Base-by-base conservation (phyloP, 139 green algal genomes). In the Volvox reticuliferus region DNA sequence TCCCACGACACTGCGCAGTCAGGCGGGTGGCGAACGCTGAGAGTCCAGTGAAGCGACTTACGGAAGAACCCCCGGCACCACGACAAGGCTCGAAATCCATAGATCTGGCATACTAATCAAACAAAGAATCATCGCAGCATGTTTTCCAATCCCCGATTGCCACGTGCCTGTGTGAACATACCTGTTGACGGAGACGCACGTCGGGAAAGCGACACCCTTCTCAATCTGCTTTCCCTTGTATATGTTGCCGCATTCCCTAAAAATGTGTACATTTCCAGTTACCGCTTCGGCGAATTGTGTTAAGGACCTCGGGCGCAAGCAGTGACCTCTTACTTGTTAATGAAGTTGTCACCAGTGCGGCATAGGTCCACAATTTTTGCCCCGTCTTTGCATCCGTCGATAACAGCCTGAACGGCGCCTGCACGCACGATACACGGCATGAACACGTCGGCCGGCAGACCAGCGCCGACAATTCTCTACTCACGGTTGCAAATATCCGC, bases 201-300 rank as follows among this genome's bases (percentile, higher is more conserved):
- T 99, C 30, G 98, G 98, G 90, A 99, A 99, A 13, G 98, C 98
- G 21, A 99, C 94, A 63, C 98, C 98, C 94, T 99, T 99, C 92
- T 99, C 98, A 68, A 99, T 96, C 75, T 97, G 94, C 93, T 99
- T 99, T 67, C 97, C 98, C 93, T 99, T 98, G 96, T 98, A 99
- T 75, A 98, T 96, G 75, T 97, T 98, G 16, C 82, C 89, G 24
- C 93, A 92, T 87, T 97, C 96, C 86, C 97, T 98, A 95, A 93
- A 86, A 0, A 77, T 61, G 30, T 36, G 71, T 35, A 30, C 71
- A 35, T 36, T 35, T 79, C 16, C 12, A 73, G 65, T 73, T 26
- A 5, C 35, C 6, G 71, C 6, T 30, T 18, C 71, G 18, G 71
- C 28, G 71, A 20, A 14, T 79, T 5, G 44, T 9, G 44, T 55